Evolutionary conservation across 495 filamentous ascomycete genomes (phyloP), one percentile per base, ranked within the genome.

Genomic region (Elaphomyces granulatus): DNA sequence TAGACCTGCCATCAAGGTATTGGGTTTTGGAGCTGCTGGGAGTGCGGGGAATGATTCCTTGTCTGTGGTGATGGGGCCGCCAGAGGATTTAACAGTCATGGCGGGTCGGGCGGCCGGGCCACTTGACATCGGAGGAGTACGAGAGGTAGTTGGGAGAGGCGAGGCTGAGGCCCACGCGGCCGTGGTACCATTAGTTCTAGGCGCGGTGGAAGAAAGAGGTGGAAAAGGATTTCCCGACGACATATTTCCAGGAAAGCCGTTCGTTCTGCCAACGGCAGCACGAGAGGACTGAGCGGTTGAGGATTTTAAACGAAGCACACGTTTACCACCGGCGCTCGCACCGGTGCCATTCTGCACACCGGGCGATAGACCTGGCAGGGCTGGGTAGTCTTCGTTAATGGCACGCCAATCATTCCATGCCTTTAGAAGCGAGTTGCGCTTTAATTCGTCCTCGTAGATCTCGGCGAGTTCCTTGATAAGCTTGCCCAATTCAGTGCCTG

Each of bases 391-490:
- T 59, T 95, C 90, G 48, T 94, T 88, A 50, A 88, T 84, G 8
- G 84, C 87, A 10, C 81, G 83, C 83, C 90, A 92, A 59, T 94
- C 83, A 44, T 81, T 82, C 88, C 87, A 96, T 3, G 87, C 78
- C 46, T 75, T 80, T 2, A 82, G 72, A 1, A 99, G 68, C 2
- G 61, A 67, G 8, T 74, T 76, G 9, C 70, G 74, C 51, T 94
- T 95, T 8, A 49, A 51, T 32, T 78, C 70, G 36, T 87, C 80
- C 46, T 96, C 87, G 49, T 86, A 99, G 15, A 96, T 80, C 3
- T 96, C 92, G 15, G 86, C 83, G 3, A 94, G 77, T 48, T 96
- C 92, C 34, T 87, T 83, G 47, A 96, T 74, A 0, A 96, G 70
- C 31, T 87, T 95, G 7, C 87, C 87, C 0, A 99, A 66, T 28